Base-by-base conservation (phyloP, 768 basidiomycete genomes). In the Gyrodon lividus region DNA sequence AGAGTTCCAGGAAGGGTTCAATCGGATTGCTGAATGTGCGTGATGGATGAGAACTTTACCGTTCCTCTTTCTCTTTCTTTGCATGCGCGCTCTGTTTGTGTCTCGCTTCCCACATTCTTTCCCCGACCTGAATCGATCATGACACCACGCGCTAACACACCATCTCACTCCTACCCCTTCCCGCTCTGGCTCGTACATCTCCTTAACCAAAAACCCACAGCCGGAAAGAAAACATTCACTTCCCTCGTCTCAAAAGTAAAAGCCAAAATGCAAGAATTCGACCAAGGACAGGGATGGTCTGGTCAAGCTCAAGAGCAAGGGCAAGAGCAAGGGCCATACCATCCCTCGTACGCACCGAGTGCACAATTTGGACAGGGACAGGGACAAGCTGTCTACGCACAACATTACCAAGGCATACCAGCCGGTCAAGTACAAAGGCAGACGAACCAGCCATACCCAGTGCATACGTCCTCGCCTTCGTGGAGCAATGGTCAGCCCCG, bases 191-290 rank as follows among this genome's bases (percentile, higher is more conserved):
- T n/a, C n/a, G n/a, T n/a, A n/a, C n/a, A n/a, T n/a, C n/a, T n/a
- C n/a, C n/a, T 26, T 46, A 23, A 47, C 6, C 5, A 34, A 19
- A n/a, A 14, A 1, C 34, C 8, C 20, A 45, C 51, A 88, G 86
- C 78, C 47, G 89, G 90, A 4, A 91, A 88, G 72, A 87, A 84
- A 70, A 92, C 89, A 0, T 80, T 92, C 66, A 83, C 78, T 42
- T 77, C 72, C 8, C 65, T 92, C 23, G 75, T 92, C 35, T 82
- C 81, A 30, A 92, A 87, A 65, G 87, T 91, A 42, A 91, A 83
- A 63, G 83, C 88, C 5, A 92, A 92, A 77, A 82, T 92, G 52
- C 85, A 87, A 60, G 91, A 92, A 59, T 83, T 82, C 54, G 89
- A 92, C 34, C 81, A 83, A 60, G 63, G 64, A 14, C 60, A 66